phyloP scores from a whole-genome alignment of 2,329 filamentous ascomycete genomes.

The Teratosphaeria gauchensis region DNA sequence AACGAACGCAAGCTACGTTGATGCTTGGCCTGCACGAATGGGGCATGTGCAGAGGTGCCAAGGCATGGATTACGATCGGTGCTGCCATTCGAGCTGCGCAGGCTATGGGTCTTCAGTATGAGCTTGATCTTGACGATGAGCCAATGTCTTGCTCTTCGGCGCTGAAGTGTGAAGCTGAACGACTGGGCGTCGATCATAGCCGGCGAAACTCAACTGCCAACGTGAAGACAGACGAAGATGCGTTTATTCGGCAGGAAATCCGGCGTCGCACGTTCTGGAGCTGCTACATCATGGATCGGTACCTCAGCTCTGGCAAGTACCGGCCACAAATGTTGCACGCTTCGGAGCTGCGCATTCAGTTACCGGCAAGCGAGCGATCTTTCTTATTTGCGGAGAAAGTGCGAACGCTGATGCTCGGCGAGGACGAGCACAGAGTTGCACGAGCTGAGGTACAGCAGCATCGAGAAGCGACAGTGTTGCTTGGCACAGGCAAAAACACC shows the following conservation, averaged over 20 bases:
- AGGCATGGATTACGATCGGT: slow-evolving; percentile 58
- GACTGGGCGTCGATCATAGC: slow-evolving; percentile 21
- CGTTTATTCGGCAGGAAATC: slow-evolving; percentile 53
- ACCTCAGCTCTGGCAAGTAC: slow-evolving; percentile 56
- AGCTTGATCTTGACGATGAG: slow-evolving; percentile 35
- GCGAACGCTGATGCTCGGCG: slow-evolving; percentile 40
- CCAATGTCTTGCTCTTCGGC: slow-evolving; percentile 27
- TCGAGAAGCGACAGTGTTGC: slow-evolving; percentile 38
- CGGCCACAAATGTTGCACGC: slow-evolving; percentile 50
- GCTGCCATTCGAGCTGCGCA: slow-evolving; percentile 52
- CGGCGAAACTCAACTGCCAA: slow-evolving; percentile 20
- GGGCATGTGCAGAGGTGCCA: slow-evolving; percentile 53
- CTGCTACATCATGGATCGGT: slow-evolving; percentile 62
- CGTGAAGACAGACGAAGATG: slow-evolving; percentile 20
- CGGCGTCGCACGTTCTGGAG: slow-evolving; percentile 64
- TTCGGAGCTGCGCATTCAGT: slow-evolving; percentile 52
- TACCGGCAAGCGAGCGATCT: slow-evolving; percentile 57
- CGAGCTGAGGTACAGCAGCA: slow-evolving; percentile 32
- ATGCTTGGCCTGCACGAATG: slow-evolving; percentile 66
- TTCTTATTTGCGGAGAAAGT: slow-evolving; percentile 55
- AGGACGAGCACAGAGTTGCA: slow-evolving; percentile 29
- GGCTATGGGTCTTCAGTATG: slow-evolving; percentile 51
- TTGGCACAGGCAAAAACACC: slow-evolving; percentile 13
- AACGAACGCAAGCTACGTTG: slow-evolving; percentile 56
- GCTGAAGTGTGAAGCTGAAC: slow-evolving; percentile 28